Base-by-base conservation (phyloP, 2,329 filamentous ascomycete species). In the Trichocomaceae sp. region DNA sequence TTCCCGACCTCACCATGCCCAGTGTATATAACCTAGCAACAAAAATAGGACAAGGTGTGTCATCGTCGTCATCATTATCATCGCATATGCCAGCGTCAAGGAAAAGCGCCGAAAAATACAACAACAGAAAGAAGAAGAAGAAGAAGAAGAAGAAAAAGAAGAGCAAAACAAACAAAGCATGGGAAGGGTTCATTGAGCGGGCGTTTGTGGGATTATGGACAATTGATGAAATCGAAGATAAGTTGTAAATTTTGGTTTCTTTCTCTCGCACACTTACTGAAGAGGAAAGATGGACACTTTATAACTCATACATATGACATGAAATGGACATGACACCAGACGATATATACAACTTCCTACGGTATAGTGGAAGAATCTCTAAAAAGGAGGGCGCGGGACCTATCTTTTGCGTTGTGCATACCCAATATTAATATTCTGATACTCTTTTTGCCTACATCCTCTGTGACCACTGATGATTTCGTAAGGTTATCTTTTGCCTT, bases 1-100 rank as follows among this genome's bases (percentile, higher is more conserved):
- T 96, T 62, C 77, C 82, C 44, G 92, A 97, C 70, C 74, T 99
- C 69, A 97, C 92, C 0, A 87, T 96, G 51, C 79, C 82, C 59
- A 95, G 84, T 67, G 87, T 87, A 67, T 75, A 97, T 45, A 80
- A 87, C 58, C 78, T 97, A 47, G 93, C 93, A 10, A 82, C 85
- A 59, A 79, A 85, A 53, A 95, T 97, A 64, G 88, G 87, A 1
- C 75, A 81, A 51, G 60, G 61, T 7, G 35, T 41, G 17, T 41
- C 33, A 22, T 42, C 51, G 17, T 53, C 17, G 8, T 41, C 39
- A 20, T 20, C 13, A n/a, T n/a, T n/a, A 17, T 37, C 35, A 39
- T 17, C 35, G 19, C 17, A 42, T 42, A 17, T 22, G 13, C 26
- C 33, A 31, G 17, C 22, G 5, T 22, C 47, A 31, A 39, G 20